Evolutionary conservation across 2,329 filamentous ascomycete genomes (phyloP).

Genomic region (Fonsecaea monophora): DNA sequence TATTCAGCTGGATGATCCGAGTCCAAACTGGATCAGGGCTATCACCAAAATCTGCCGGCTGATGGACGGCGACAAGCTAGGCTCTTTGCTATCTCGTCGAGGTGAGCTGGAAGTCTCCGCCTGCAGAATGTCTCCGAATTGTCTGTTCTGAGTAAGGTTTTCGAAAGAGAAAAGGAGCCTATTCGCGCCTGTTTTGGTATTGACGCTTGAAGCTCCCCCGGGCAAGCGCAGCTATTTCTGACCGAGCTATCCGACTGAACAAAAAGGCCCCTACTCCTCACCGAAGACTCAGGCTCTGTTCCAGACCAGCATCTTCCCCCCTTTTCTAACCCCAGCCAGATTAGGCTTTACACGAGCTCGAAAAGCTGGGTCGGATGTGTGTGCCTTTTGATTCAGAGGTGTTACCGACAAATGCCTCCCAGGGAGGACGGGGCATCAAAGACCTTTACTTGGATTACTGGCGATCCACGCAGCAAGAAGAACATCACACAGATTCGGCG

Average conservation of each 20-base stretch:
- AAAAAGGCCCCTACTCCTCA: slow-evolving; percentile 6
- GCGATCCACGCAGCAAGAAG: slow-evolving; percentile 31
- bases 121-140: slow-evolving; percentile 14
- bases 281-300: slow-evolving; percentile 4
- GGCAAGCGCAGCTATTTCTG: slow-evolving; percentile 8
- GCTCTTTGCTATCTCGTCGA: slow-evolving; percentile 7
- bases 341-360: not conserved
- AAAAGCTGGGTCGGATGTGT: slow-evolving; percentile 22
- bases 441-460: slow-evolving; percentile 31
- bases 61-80: slow-evolving; percentile 16
- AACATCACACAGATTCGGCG: slow-evolving; percentile 33
- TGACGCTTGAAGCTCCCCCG: not conserved
- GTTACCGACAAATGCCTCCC: slow-evolving; percentile 33
- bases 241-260: slow-evolving; percentile 16
- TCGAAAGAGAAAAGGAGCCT: not conserved
- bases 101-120: slow-evolving; percentile 12
- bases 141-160: slow-evolving; percentile 12
- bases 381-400: slow-evolving; percentile 12
- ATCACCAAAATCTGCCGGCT: slow-evolving; percentile 16
- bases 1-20: slow-evolving; percentile 27
- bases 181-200: not conserved
- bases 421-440: slow-evolving; percentile 26
- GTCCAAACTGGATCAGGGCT: slow-evolving; percentile 13
- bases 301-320: slow-evolving; percentile 1
- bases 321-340: not conserved